Conservation (phyloP, 2,329 filamentous ascomycete species). For the Capronia americana region DNA sequence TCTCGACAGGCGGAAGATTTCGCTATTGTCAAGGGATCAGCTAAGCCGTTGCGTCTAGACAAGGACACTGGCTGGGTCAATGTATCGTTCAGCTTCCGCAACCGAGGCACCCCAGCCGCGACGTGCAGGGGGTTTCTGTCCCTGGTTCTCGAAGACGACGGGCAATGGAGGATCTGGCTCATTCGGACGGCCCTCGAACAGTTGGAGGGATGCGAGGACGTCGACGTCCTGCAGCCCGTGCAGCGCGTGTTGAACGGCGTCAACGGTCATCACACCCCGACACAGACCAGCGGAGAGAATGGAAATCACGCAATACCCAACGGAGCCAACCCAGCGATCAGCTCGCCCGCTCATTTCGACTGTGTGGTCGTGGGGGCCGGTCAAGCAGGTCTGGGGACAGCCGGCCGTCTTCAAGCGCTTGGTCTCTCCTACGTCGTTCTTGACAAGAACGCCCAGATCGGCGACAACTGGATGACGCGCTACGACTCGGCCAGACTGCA, state of each 20-base stretch:
- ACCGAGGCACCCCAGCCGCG: slow-evolving; percentile 14
- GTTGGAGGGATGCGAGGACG: slow-evolving; percentile 35
- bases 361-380: slow-evolving; percentile 50
- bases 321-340: not conserved
- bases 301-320: not conserved
- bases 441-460: slow-evolving; percentile 52
- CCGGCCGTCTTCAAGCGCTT: slow-evolving; percentile 53
- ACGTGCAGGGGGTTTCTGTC: slow-evolving; percentile 25
- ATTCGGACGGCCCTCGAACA: slow-evolving; percentile 37
- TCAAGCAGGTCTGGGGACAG: slow-evolving; percentile 53
- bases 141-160: slow-evolving; percentile 25
- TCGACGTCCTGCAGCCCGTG: slow-evolving; percentile 33
- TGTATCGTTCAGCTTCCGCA: slow-evolving; percentile 25
- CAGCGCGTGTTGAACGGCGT: slow-evolving; percentile 6
- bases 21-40: slow-evolving; percentile 12
- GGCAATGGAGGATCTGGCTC: slow-evolving; percentile 42
- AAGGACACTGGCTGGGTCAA: slow-evolving; percentile 29
- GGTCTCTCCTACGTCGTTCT: slow-evolving; percentile 53
- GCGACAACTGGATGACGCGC: slow-evolving; percentile 55
- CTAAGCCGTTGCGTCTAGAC: slow-evolving; percentile 16
- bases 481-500: slow-evolving; percentile 54
- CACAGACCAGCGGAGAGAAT: not conserved
- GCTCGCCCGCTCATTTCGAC: slow-evolving; percentile 38
- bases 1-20: slow-evolving; percentile 18
- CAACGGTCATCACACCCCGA: not conserved